These are phyloP conservation scores for Ogataea corticis DNA, from an alignment of 805 yeast species.

Conservation along the genomic window DNA sequence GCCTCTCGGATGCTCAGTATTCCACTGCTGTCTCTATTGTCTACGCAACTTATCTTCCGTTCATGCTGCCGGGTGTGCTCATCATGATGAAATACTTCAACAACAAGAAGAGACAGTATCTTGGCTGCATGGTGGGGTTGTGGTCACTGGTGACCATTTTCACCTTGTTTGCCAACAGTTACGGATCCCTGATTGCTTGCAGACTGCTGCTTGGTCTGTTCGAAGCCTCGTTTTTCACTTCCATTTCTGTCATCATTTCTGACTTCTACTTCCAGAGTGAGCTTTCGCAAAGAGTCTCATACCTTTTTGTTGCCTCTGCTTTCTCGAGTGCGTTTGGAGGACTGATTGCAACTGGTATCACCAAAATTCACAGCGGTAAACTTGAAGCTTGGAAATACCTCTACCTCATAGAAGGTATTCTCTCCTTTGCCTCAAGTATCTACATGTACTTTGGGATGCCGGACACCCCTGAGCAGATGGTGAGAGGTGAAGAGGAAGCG, in stretches of 20 bases:
- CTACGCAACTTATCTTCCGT: slow-evolving; percentile 47
- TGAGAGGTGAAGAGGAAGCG: slow-evolving; percentile 10
- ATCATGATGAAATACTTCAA: slow-evolving; percentile 35
- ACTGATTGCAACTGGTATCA: slow-evolving; percentile 40
- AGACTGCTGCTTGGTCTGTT: slow-evolving; percentile 65
- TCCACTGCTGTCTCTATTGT: slow-evolving; percentile 46
- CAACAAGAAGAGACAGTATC: slow-evolving; percentile 30
- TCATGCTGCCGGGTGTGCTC: slow-evolving; percentile 39
- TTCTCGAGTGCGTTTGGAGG: slow-evolving; percentile 60
- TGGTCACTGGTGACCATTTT: slow-evolving; percentile 44
- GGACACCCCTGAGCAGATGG: slow-evolving; percentile 10
- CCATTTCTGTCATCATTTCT: slow-evolving; percentile 67
- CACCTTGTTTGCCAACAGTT: slow-evolving; percentile 50
- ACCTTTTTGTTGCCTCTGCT: slow-evolving; percentile 53
- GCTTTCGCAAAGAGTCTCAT: slow-evolving; percentile 47
- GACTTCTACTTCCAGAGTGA: slow-evolving; percentile 61
- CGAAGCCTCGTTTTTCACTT: slow-evolving; percentile 72
- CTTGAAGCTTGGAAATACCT: slow-evolving; percentile 21
- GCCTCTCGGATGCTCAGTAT: slow-evolving; percentile 40
- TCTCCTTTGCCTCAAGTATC: slow-evolving; percentile 9
- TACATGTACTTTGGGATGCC: slow-evolving; percentile 16
- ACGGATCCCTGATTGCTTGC: slow-evolving; percentile 59
- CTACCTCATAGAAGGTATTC: slow-evolving; percentile 17
- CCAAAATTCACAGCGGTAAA: slow-evolving; percentile 26
- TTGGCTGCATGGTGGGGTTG: slow-evolving; percentile 34